phyloP scores from a whole-genome alignment of 208 protist genomes.

The Leishmania aethiopica region DNA sequence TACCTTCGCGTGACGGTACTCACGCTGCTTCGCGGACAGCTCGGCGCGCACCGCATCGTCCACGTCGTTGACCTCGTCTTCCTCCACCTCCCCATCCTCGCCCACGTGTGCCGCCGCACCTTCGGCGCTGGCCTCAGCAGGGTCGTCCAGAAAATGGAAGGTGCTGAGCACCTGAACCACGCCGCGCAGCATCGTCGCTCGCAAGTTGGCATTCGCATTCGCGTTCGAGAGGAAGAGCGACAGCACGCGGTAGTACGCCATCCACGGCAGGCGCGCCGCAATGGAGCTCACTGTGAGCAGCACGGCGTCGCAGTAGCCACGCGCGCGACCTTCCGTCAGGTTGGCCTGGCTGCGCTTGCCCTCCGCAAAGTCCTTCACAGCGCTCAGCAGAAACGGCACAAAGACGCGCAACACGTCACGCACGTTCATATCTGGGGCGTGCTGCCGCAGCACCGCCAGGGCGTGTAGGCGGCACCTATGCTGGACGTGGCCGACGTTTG shows the following conservation, averaged over 20 bases:
- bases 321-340: slow-evolving; percentile 79
- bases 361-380: slow-evolving; percentile 87
- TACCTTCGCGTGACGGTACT: slow-evolving; percentile 64
- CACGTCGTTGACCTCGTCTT: slow-evolving; percentile 68
- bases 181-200: slow-evolving; percentile 82
- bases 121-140: background rate
- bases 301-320: slow-evolving; percentile 83
- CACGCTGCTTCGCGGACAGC: slow-evolving; percentile 42
- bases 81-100: slow-evolving; percentile 30
- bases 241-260: slow-evolving; percentile 86
- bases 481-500: slow-evolving; percentile 84
- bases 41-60: slow-evolving; percentile 35
- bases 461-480: slow-evolving; percentile 84
- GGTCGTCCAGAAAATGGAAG: slow-evolving; percentile 82
- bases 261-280: slow-evolving; percentile 79
- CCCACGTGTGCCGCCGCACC: background rate
- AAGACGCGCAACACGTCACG: slow-evolving; percentile 89
- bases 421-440: slow-evolving; percentile 51
- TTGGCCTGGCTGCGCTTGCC: slow-evolving; percentile 83
- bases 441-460: slow-evolving; percentile 61
- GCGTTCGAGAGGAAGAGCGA: slow-evolving; percentile 83
- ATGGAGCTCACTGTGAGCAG: slow-evolving; percentile 76
- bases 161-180: slow-evolving; percentile 88
- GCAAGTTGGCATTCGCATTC: slow-evolving; percentile 58
- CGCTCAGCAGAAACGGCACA: slow-evolving; percentile 83